Percentiles rank a stretch among this genome's conserved stretches.
Evolutionary conservation across 2,329 filamentous ascomycete genomes (phyloP).

Genomic region (Epicoccum nigrum): DNA sequence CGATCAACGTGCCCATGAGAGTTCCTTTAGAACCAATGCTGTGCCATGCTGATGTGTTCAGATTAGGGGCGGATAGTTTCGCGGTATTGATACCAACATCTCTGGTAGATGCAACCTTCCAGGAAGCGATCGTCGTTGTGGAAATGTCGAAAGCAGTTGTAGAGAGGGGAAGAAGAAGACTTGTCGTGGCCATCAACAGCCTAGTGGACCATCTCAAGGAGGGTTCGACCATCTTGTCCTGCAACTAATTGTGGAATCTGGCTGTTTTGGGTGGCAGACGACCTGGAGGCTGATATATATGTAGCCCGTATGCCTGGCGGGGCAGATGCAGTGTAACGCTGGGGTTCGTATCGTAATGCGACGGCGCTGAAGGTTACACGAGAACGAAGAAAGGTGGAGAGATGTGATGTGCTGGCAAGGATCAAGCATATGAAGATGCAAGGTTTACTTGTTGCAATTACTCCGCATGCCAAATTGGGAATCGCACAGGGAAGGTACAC

Average conservation of each 20-base stretch:
- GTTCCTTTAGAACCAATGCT: conserved; percentile 59
- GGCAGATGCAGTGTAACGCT: conserved; percentile 11
- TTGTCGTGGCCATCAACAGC: conserved; percentile 7
- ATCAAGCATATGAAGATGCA: conserved; percentile 9
- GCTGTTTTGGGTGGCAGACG: background rate
- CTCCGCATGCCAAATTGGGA: background rate
- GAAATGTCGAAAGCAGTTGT: conserved; percentile 9
- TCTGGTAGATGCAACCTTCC: conserved; percentile 29
- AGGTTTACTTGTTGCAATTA: conserved; percentile 5
- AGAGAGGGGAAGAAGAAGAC: background rate
- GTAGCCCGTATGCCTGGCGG: conserved; percentile 3
- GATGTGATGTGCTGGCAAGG: conserved; percentile 4
- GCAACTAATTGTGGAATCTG: background rate
- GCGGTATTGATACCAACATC: conserved; percentile 25
- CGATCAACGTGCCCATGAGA: conserved; percentile 63
- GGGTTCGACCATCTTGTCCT: background rate
- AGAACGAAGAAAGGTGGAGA: conserved; percentile 14
- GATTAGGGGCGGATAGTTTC: conserved; percentile 22
- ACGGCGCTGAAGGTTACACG: conserved; percentile 11
- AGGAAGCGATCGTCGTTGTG: conserved; percentile 24
- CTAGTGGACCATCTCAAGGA: background rate
- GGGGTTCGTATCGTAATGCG: conserved; percentile 3
- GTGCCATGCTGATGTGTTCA: conserved; percentile 60
- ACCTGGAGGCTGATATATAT: conserved; percentile 10
- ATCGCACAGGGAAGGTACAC: conserved; percentile 1